Evolutionary conservation across 768 basidiomycete genomes (phyloP).

Genomic region (Lactarius hatsudake): DNA sequence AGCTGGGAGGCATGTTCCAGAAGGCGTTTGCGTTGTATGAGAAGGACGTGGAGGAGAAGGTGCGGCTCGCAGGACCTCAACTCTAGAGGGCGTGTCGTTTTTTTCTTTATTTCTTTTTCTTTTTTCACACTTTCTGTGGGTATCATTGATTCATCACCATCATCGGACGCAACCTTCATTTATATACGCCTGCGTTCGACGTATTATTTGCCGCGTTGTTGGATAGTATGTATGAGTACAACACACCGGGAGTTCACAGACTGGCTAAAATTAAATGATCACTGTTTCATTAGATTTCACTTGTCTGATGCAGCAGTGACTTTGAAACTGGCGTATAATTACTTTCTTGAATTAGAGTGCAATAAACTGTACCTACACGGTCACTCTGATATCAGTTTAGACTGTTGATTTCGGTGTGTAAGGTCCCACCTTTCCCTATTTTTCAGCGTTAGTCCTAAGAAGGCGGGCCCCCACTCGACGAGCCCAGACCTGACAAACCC

Average conservation of each 20-base stretch:
- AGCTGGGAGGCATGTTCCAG: conserved; percentile 90
- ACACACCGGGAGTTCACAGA: conserved; percentile 4
- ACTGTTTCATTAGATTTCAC: conserved; percentile 49
- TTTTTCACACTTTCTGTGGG: neutral
- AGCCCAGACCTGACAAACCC: no score
- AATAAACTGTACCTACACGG: no score
- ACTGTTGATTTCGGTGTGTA: no score
- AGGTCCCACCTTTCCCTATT: no score
- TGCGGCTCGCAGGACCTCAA: conserved; percentile 76
- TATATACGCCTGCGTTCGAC: neutral
- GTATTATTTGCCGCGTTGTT: conserved; percentile 2
- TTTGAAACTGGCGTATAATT: no score
- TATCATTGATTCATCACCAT: neutral
- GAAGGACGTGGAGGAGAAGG: conserved; percentile 76
- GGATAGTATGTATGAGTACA: conserved; percentile 11
- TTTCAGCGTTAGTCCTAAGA: no score
- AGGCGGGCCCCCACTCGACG: no score
- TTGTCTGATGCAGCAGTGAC: no score
- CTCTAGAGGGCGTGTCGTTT: conserved; percentile 19
- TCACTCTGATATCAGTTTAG: no score
- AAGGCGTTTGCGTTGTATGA: conserved; percentile 93
- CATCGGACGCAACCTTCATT: neutral
- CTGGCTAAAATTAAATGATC: neutral
- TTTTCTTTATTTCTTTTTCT: neutral
- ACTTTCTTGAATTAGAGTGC: no score